Percentiles rank a stretch among this genome's conserved stretches.
Conservation (phyloP, 106 monocot genomes). For the Dioscorea dumetorum region DNA sequence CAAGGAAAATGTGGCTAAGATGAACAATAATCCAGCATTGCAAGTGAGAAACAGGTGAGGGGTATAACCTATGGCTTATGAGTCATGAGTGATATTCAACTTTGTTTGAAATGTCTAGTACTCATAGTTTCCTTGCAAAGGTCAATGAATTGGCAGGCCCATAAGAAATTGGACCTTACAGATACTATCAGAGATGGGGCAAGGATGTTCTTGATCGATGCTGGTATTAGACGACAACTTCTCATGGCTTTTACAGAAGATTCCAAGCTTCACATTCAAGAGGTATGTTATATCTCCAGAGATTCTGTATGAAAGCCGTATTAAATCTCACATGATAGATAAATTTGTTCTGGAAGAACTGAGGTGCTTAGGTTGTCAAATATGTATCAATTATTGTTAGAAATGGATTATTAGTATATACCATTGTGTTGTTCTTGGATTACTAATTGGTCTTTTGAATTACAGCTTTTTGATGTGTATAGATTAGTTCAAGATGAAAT, state of each 20-base stretch:
- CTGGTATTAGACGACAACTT: constrained; percentile 80
- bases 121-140: constrained; percentile 25
- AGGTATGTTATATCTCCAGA: constrained; percentile 29
- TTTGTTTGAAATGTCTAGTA: not conserved
- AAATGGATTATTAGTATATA: no score
- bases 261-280: constrained; percentile 91
- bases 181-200: constrained; percentile 98
- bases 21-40: constrained; percentile 78
- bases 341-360: no score
- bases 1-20: constrained; percentile 92
- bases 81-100: not conserved
- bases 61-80: constrained; percentile 1
- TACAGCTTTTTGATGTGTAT: no score
- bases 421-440: no score
- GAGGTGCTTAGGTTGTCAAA: no score
- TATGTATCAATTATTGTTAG: no score
- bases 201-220: constrained; percentile 77
- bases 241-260: constrained; percentile 95
- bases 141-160: constrained; percentile 28
- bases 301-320: no score
- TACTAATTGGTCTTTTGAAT: no score
- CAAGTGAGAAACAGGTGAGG: constrained; percentile 52
- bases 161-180: constrained; percentile 84
- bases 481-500: no score
- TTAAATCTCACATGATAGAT: no score